Percentiles rank a stretch among this genome's conserved stretches.
phyloP scores from a whole-genome alignment of 331 rosid genomes.

The Phaseolus coccineus region DNA sequence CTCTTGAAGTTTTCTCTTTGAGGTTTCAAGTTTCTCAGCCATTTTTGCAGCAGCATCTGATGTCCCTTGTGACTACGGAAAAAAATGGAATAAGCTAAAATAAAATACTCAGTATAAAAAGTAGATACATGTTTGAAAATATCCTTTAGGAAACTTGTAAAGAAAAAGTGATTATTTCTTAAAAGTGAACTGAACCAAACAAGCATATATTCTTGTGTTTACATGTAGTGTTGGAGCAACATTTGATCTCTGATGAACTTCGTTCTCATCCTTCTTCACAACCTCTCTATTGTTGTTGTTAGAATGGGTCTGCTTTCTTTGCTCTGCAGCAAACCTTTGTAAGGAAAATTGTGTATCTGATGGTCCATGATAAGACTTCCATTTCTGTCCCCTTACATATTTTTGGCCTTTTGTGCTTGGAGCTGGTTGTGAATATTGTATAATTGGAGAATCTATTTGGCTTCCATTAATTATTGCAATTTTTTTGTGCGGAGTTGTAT shows the following conservation, averaged over 20 bases:
- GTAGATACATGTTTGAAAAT: neutral
- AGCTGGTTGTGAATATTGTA: neutral
- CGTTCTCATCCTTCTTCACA: neutral
- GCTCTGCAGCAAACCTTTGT: neutral
- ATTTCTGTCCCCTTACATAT: constrained; percentile 37
- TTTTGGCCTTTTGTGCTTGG: constrained; percentile 42
- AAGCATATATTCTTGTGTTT: neutral
- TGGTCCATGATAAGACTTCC: neutral
- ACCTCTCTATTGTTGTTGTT: neutral
- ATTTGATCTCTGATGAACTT: constrained; percentile 3
- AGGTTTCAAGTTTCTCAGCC: constrained; percentile 60
- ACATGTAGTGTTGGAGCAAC: neutral
- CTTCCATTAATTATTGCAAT: constrained; percentile 23
- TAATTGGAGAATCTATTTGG: constrained; percentile 32
- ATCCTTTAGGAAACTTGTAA: neutral
- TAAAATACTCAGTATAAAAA: constrained; percentile 2
- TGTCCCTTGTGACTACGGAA: constrained; percentile 43
- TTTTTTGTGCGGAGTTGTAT: constrained; percentile 2
- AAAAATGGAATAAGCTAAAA: constrained; percentile 21
- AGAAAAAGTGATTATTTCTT: neutral
- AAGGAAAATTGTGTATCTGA: constrained; percentile 32
- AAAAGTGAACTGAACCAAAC: neutral
- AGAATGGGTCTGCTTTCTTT: neutral
- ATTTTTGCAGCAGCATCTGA: constrained; percentile 49
- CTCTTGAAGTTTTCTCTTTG: constrained; percentile 70